These are phyloP conservation scores for Euphorbia tirucalli DNA, from an alignment of 345 rosid species.

Conservation along the genomic window DNA sequence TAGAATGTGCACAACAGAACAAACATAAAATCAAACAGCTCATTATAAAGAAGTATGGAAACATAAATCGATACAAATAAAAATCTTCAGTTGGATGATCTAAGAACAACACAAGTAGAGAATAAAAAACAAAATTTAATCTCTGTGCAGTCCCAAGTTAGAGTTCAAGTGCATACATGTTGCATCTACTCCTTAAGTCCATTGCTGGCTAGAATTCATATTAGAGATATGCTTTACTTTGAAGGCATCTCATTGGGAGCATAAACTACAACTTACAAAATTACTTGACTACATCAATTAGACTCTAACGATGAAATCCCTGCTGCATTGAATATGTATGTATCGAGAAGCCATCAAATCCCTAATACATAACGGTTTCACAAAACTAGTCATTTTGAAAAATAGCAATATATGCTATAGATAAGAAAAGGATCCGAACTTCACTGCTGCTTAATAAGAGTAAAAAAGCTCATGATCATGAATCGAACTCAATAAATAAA, in stretches of 20 bases:
- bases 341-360: not conserved
- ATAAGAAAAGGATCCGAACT: not conserved
- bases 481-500: not conserved
- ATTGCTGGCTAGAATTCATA: not conserved
- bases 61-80: not conserved
- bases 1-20: conserved; percentile 1
- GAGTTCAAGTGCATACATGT: not conserved
- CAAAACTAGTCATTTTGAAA: no score
- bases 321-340: not conserved
- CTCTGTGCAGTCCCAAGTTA: not conserved
- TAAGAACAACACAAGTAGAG: not conserved
- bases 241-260: not conserved
- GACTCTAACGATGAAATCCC: not conserved
- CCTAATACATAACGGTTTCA: not conserved
- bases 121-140: not conserved
- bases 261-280: not conserved
- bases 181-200: not conserved
- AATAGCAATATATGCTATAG: no score
- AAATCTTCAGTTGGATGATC: not conserved
- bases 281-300: not conserved
- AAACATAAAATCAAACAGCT: not conserved
- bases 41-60: not conserved
- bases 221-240: not conserved
- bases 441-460: not conserved
- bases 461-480: not conserved